These are phyloP conservation scores for Exophiala aquamarina DNA, from an alignment of 2,329 filamentous ascomycete species.

Conservation along the genomic window DNA sequence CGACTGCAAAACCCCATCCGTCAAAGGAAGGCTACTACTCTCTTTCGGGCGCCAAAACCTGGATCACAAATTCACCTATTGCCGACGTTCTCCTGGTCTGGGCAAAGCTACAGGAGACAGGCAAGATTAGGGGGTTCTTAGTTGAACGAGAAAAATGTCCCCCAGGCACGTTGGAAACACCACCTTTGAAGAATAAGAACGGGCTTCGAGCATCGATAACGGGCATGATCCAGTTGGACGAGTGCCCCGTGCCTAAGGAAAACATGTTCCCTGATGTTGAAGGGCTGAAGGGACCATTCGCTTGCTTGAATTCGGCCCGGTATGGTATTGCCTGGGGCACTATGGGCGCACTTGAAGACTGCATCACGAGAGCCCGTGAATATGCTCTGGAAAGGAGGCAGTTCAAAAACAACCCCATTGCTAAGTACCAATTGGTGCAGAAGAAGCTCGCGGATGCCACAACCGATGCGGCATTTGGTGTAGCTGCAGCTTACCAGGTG, in stretches of 20 bases:
- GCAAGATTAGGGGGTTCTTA: constrained; percentile 91
- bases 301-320: constrained; percentile 88
- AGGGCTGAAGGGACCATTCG: constrained; percentile 84
- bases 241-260: constrained; percentile 79
- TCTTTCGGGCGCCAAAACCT: constrained; percentile 82
- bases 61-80: constrained; percentile 94
- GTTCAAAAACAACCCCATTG: constrained; percentile 93
- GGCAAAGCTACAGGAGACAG: constrained; percentile 88
- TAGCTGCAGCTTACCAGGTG: constrained; percentile 86
- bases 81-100: constrained; percentile 82
- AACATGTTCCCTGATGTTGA: constrained; percentile 95
- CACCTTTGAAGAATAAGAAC: constrained; percentile 91
- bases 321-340: constrained; percentile 93
- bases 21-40: constrained; percentile 79
- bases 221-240: constrained; percentile 95
- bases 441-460: constrained; percentile 94
- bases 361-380: constrained; percentile 72
- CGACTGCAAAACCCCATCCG: constrained; percentile 77
- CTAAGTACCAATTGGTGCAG: constrained; percentile 94
- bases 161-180: constrained; percentile 85
- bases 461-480: constrained; percentile 88
- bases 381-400: constrained; percentile 94
- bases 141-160: constrained; percentile 84
- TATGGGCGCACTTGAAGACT: constrained; percentile 93
- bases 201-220: constrained; percentile 90